Conservation (phyloP, 306 rosid species). For the Rosa rugosa region DNA sequence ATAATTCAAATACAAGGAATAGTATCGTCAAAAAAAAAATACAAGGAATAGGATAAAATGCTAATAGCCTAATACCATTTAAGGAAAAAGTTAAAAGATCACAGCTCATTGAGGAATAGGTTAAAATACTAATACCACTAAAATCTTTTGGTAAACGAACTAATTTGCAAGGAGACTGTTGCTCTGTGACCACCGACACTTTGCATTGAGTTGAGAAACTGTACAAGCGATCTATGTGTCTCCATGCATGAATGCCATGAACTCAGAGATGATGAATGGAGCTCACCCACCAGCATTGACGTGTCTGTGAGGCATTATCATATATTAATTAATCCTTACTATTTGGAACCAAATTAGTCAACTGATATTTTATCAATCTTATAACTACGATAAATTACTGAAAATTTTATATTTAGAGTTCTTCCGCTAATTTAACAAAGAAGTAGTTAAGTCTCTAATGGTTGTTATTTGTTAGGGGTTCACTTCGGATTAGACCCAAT, state of each 20-base stretch:
- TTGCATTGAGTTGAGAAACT: not conserved
- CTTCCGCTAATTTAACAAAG: too few species aligned
- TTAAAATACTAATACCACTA: not conserved
- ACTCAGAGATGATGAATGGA: not conserved
- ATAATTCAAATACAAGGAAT: not conserved
- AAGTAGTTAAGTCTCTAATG: not conserved
- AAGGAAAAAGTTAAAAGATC: not conserved
- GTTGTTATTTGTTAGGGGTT: too few species aligned
- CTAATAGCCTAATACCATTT: not conserved
- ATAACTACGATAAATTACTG: too few species aligned
- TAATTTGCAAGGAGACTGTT: not conserved
- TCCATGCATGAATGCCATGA: not conserved
- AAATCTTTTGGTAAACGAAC: not conserved
- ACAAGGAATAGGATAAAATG: not conserved
- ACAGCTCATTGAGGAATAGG: not conserved
- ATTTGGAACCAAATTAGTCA: not conserved
- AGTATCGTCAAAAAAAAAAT: too few species aligned
- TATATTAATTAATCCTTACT: not conserved
- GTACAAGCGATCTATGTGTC: not conserved
- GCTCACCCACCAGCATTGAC: not conserved
- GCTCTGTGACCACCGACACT: constrained; percentile 11
- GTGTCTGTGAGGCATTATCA: not conserved
- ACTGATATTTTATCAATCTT: not conserved
- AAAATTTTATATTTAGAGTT: too few species aligned
- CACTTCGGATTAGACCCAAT: too few species aligned